Evolutionary conservation across 2,329 filamentous ascomycete species (phyloP), one percentile per base, ranked within the genome.

Genomic region (Botrytis pseudocinerea): DNA sequence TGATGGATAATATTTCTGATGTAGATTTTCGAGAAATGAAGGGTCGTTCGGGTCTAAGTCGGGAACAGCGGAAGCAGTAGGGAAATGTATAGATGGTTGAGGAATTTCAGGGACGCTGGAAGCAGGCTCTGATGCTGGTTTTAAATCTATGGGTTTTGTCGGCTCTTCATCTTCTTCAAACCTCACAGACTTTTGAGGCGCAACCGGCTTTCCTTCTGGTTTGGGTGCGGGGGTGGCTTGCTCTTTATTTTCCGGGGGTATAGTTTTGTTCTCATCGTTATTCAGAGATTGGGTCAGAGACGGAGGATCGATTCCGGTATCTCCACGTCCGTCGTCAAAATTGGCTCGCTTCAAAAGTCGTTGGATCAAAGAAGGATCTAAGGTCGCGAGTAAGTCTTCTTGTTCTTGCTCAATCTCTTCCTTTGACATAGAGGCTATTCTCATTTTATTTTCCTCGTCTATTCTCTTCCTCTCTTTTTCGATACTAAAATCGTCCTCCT

Each of bases 1-100:
- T 75, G 90, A 89, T 20, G 96, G 95, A 83, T 98, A 99, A 87
- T 97, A 99, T 82, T 98, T 97, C 35, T 90, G 84, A 85, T 97
- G 95, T 9, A 99, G 89, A 73, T 93, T 91, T 64, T 89, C 83
- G 73, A 98, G 90, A 84, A 98, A 98, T 79, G 93, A 87, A 0
- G 93, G 91, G 74, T 95, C 93, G 54, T 89, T 85, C 0, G 95
- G 94, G 81, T 98, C 93, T 76, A 98, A 91, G 74, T 94, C 91
- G 18, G 92, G 92, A 2, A 87, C 82, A 35, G 85, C 77, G 81
- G 85, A 51, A 78, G 83, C 76, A 77, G 83, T 76, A 73, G 85
- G 79, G 82, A 76, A 84, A 80, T 75, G 85, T 81, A 80, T 74
- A 8, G 75, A 62, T n/a, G 76, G 60, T 79, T 80, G 16, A 82